A percentile compares a stretch with the other conserved stretches of the same genome.
phyloP scores from a whole-genome alignment of 2,329 filamentous ascomycete species.

The Elsinoe fawcettii region DNA sequence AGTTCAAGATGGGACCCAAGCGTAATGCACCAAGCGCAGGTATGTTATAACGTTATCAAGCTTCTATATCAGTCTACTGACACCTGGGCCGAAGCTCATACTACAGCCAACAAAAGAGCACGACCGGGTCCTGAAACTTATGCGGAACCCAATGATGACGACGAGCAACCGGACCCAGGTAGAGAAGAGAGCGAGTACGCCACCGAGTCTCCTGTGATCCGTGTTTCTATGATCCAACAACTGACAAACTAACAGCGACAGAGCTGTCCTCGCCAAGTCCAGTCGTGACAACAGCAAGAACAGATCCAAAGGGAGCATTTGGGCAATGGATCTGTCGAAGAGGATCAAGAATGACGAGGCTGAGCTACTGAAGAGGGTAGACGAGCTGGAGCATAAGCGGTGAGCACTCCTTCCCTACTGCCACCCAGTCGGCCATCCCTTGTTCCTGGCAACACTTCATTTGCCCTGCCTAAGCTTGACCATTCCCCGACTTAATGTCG shows the following conservation, averaged over 20 bases:
- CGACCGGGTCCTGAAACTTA: neutral
- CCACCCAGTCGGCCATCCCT: neutral
- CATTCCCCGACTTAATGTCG: no score
- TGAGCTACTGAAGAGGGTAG: slow-evolving; percentile 1
- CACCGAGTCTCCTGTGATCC: neutral
- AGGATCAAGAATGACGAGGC: slow-evolving; percentile 20
- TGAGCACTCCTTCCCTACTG: neutral
- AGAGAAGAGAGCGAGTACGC: slow-evolving; percentile 18
- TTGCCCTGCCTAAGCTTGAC: no score
- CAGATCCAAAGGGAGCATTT: neutral
- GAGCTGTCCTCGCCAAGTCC: slow-evolving; percentile 3
- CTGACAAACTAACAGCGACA: neutral
- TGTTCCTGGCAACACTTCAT: no score
- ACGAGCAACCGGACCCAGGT: slow-evolving; percentile 13
- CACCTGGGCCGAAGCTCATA: neutral
- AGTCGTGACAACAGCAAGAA: neutral
- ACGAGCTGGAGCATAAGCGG: slow-evolving; percentile 7
- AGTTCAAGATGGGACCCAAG: neutral
- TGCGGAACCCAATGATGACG: neutral
- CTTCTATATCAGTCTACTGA: neutral
- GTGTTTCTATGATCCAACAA: neutral
- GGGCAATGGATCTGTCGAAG: slow-evolving; percentile 13
- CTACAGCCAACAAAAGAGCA: neutral
- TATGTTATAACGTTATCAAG: neutral
- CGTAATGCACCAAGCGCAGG: neutral